Evolutionary conservation across 371 early-diverging fungal species (phyloP).

Genomic region (Mortierella sp.): DNA sequence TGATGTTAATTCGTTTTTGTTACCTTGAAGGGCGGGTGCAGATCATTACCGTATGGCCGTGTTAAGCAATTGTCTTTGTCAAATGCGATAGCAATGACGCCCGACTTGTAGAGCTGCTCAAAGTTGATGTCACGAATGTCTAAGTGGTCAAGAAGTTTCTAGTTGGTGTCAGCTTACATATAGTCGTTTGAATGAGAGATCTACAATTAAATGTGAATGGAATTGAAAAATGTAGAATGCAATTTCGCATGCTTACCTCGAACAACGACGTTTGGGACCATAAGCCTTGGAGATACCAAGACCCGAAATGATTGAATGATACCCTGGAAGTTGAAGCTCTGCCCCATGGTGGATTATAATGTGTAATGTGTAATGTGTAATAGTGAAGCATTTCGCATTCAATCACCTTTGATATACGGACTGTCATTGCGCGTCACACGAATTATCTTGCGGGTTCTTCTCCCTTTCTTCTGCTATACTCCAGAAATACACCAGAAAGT

Average conservation of each 20-base stretch:
- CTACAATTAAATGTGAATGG: neutral
- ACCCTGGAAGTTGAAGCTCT: slow-evolving; percentile 81
- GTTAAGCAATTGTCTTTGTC: slow-evolving; percentile 97
- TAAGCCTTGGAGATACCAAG: slow-evolving; percentile 74
- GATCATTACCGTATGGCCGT: slow-evolving; percentile 78
- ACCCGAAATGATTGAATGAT: slow-evolving; percentile 70
- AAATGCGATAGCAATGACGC: slow-evolving; percentile 81
- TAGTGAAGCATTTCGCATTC: neutral
- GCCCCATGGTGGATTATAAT: slow-evolving; percentile 71
- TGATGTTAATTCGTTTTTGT: neutral
- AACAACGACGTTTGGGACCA: slow-evolving; percentile 82
- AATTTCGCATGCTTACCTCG: slow-evolving; percentile 62
- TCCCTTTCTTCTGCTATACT: no score
- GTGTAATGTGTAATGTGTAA: neutral
- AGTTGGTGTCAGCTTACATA: neutral
- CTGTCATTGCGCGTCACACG: no score
- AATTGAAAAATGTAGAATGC: neutral
- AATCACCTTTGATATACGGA: no score
- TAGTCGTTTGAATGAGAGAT: neutral
- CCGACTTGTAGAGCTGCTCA: slow-evolving; percentile 64
- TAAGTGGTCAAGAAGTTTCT: slow-evolving; percentile 16
- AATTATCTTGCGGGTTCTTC: no score
- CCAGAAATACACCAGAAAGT: no score
- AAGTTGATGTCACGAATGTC: slow-evolving; percentile 83
- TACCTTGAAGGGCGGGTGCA: slow-evolving; percentile 82